Evolutionary conservation across 345 rosid genomes (phyloP).

Genomic region (Heritiera fomes): DNA sequence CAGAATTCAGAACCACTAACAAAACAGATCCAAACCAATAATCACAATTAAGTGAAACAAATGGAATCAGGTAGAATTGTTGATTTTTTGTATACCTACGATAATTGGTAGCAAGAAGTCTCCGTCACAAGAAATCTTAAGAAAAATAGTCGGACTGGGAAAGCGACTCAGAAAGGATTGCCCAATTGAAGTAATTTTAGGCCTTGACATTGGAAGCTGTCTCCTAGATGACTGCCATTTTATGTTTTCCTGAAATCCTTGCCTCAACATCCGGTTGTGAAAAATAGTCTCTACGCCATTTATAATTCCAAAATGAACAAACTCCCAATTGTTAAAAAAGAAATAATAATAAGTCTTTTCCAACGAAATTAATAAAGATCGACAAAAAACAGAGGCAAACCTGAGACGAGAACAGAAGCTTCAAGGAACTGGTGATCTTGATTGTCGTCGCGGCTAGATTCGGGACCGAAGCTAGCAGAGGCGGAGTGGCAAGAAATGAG

Average conservation of each 20-base stretch:
- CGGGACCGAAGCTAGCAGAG: conserved; percentile 45
- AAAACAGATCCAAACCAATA: conserved; percentile 1
- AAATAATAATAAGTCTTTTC: not conserved
- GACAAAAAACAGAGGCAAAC: conserved; percentile 30
- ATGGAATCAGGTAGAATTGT: not conserved
- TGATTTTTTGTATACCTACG: conserved; percentile 42
- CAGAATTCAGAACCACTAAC: conserved; percentile 25
- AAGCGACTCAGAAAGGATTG: conserved; percentile 61
- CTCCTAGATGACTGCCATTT: conserved; percentile 37
- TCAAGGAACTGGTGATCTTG: conserved; percentile 53
- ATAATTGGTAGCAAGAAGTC: conserved; percentile 78
- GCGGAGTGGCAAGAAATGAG: conserved; percentile 48
- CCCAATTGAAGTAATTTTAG: conserved; percentile 44
- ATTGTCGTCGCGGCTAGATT: conserved; percentile 42
- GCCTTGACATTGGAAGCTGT: conserved; percentile 30
- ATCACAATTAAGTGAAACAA: not conserved
- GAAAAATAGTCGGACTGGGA: conserved; percentile 81
- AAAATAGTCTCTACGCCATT: conserved; percentile 49
- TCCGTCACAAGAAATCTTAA: conserved; percentile 81
- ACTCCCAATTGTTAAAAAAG: not conserved
- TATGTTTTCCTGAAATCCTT: conserved; percentile 40
- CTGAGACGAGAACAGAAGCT: conserved; percentile 82
- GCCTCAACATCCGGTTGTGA: conserved; percentile 52
- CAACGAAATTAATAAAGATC: not conserved
- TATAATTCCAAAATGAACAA: not conserved